phyloP scores from a whole-genome alignment of 1,284 basidiomycete species.

The Marasmius tenuissimus region DNA sequence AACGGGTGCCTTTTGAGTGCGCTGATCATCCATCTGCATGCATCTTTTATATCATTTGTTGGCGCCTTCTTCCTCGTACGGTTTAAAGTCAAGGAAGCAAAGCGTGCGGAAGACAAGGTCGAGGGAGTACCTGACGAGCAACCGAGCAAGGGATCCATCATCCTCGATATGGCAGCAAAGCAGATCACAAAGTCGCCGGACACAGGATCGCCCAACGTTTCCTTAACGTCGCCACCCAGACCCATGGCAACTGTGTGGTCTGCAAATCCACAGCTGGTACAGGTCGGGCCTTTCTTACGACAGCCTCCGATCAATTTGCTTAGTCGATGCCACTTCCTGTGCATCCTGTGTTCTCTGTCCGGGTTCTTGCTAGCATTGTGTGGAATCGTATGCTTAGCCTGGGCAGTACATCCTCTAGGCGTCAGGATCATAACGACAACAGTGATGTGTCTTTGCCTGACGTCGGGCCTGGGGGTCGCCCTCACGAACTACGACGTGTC shows the following conservation, averaged over 20 bases:
- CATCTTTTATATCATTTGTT: constrained; percentile 59
- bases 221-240: constrained; percentile 3
- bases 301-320: constrained; percentile 46
- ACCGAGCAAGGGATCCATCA: constrained; percentile 18
- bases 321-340: constrained; percentile 47
- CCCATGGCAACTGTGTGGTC: constrained; percentile 30
- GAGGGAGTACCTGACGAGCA: constrained; percentile 2
- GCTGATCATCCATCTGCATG: constrained; percentile 51
- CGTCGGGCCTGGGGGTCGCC: constrained; percentile 23
- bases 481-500: neutral
- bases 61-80: constrained; percentile 57
- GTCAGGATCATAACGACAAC: constrained; percentile 43
- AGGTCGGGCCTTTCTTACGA: constrained; percentile 39
- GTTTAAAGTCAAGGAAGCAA: constrained; percentile 54
- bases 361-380: constrained; percentile 51
- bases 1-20: constrained; percentile 51
- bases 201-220: neutral
- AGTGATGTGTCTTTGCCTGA: constrained; percentile 37
- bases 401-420: constrained; percentile 43
- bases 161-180: constrained; percentile 20
- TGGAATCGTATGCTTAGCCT: constrained; percentile 52
- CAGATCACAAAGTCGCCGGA: constrained; percentile 20
- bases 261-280: constrained; percentile 44
- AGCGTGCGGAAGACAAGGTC: constrained; percentile 34
- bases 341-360: constrained; percentile 42